phyloP scores from a whole-genome alignment of 352 stramenopile species.

The Blastocystis sp. region DNA sequence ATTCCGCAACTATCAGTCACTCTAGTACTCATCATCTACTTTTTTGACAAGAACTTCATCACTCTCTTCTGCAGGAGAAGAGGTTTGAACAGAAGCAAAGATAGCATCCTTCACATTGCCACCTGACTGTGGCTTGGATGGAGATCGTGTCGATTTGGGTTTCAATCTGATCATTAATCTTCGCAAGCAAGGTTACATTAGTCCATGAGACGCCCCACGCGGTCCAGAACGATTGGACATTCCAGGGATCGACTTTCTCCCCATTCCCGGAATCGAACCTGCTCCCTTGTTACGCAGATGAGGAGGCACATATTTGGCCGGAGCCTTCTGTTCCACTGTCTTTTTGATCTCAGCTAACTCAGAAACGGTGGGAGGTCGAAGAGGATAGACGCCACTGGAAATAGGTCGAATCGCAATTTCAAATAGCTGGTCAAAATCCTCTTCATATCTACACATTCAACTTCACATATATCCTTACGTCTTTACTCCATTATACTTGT shows the following conservation, averaged over 20 bases:
- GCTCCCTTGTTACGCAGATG: neutral
- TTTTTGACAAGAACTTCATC: too few species aligned
- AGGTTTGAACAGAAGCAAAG: neutral
- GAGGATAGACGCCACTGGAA: neutral
- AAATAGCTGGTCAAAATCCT: conserved; percentile 35
- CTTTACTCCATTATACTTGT: conserved; percentile 6
- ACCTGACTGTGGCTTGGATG: neutral
- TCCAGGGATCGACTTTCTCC: neutral
- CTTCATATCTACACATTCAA: neutral
- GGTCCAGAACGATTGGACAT: neutral
- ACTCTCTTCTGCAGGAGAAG: too few species aligned
- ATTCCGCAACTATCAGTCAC: too few species aligned
- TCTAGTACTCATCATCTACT: too few species aligned
- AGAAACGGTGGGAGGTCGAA: neutral
- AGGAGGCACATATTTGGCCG: conserved; percentile 30
- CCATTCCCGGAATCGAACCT: neutral
- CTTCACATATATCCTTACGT: neutral
- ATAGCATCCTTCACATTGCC: neutral
- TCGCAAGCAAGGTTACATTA: neutral
- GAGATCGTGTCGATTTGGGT: neutral
- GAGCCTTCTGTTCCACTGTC: neutral
- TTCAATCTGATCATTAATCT: neutral
- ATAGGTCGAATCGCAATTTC: neutral
- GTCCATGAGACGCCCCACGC: neutral
- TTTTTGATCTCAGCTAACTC: neutral